phyloP scores from a whole-genome alignment of 106 monocot genomes.

The Dendrobium officinale region DNA sequence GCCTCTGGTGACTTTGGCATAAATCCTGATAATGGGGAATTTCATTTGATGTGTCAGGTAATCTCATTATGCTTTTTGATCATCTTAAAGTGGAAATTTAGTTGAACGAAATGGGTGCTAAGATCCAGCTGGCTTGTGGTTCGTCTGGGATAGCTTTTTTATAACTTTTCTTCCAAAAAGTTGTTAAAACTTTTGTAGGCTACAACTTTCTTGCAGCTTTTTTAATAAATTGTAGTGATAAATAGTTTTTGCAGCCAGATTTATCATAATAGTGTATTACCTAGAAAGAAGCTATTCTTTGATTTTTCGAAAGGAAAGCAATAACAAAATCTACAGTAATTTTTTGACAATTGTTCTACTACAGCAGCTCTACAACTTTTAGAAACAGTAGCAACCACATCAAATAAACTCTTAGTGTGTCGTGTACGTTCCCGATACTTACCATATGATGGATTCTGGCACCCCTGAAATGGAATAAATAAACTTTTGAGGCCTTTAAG shows the following conservation, averaged over 20 bases:
- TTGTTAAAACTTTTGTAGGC: no score
- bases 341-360: no score
- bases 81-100: not conserved
- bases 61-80: not conserved
- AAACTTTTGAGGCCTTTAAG: not conserved
- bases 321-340: no score
- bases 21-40: slow-evolving; percentile 93
- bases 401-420: no score
- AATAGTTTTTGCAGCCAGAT: no score
- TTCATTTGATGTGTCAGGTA: slow-evolving; percentile 99
- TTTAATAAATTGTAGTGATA: no score
- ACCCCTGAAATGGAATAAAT: not conserved
- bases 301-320: no score
- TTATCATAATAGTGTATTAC: no score
- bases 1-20: slow-evolving; percentile 98
- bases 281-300: no score
- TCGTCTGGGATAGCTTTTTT: not conserved
- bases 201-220: no score
- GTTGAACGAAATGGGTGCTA: not conserved
- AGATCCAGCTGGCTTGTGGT: not conserved
- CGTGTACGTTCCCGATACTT: not conserved
- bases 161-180: not conserved
- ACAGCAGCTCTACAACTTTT: no score
- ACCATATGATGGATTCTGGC: not conserved
- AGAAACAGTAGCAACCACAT: no score